phyloP scores from a whole-genome alignment of 2,329 filamentous ascomycete genomes.

The Aureobasidium sp. region DNA sequence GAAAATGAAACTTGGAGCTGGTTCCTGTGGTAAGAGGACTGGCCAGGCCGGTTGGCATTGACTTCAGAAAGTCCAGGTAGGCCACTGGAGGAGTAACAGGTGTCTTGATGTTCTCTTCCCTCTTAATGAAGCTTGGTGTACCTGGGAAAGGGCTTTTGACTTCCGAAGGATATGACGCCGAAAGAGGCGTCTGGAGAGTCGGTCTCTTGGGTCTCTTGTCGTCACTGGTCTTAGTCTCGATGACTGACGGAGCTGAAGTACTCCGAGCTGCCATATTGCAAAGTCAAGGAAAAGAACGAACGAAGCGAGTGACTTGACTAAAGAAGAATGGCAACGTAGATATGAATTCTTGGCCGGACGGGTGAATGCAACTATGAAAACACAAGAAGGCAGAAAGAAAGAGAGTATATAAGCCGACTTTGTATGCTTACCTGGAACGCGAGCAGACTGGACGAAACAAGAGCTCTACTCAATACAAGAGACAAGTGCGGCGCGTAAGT shows the following conservation, averaged over 20 bases:
- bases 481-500: slow-evolving; percentile 9
- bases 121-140: slow-evolving; percentile 58
- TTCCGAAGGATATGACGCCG: slow-evolving; percentile 50
- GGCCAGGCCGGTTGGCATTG: slow-evolving; percentile 62
- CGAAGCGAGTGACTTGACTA: slow-evolving; percentile 9
- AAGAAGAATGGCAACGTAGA: not conserved
- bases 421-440: slow-evolving; percentile 11
- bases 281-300: not conserved
- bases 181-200: slow-evolving; percentile 50
- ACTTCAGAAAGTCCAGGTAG: slow-evolving; percentile 89
- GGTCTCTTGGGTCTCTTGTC: slow-evolving; percentile 33
- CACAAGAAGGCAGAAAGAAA: slow-evolving; percentile 6
- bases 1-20: slow-evolving; percentile 44
- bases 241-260: slow-evolving; percentile 28
- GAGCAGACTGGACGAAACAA: not conserved
- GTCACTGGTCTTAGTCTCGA: slow-evolving; percentile 28
- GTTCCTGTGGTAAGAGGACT: slow-evolving; percentile 58
- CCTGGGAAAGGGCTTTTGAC: slow-evolving; percentile 59
- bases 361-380: slow-evolving; percentile 12
- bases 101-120: slow-evolving; percentile 62
- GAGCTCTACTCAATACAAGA: not conserved
- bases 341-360: not conserved
- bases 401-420: slow-evolving; percentile 10
- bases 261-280: slow-evolving; percentile 15
- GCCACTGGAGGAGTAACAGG: slow-evolving; percentile 85